Percentiles rank a stretch among this genome's conserved stretches.
Evolutionary conservation across 176 grass and related monocot species (phyloP).

Genomic region (Coix lacrymajobi): DNA sequence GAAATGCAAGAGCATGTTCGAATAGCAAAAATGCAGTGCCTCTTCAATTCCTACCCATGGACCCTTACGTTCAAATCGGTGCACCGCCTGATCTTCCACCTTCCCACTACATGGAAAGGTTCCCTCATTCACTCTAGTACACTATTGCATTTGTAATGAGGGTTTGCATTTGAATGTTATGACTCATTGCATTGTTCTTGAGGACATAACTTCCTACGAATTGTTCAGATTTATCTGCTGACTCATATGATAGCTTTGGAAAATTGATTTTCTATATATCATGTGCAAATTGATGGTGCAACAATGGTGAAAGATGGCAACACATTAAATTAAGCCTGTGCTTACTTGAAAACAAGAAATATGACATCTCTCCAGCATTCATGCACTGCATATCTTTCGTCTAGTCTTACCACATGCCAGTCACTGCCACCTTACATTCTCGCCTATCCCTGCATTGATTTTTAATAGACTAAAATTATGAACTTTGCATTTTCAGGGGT

Average conservation of each 20-base stretch:
- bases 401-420: background rate
- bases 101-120: constrained; percentile 73
- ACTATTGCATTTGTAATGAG: background rate
- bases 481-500: constrained; percentile 40
- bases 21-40: constrained; percentile 71
- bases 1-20: constrained; percentile 54
- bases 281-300: background rate
- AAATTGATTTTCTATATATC: background rate
- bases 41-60: constrained; percentile 98
- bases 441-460: background rate
- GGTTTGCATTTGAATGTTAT: background rate
- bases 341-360: background rate
- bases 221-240: background rate
- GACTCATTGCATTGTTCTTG: background rate
- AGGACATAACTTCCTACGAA: background rate
- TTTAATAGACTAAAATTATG: background rate
- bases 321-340: background rate
- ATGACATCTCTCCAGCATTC: background rate
- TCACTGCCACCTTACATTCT: background rate
- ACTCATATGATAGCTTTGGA: background rate
- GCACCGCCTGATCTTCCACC: constrained; percentile 44
- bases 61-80: constrained; percentile 42
- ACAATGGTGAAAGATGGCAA: background rate
- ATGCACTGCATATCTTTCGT: background rate
- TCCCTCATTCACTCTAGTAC: background rate